Conservation (phyloP, 371 early-diverging fungal species). For the Mucor velutinosus region DNA sequence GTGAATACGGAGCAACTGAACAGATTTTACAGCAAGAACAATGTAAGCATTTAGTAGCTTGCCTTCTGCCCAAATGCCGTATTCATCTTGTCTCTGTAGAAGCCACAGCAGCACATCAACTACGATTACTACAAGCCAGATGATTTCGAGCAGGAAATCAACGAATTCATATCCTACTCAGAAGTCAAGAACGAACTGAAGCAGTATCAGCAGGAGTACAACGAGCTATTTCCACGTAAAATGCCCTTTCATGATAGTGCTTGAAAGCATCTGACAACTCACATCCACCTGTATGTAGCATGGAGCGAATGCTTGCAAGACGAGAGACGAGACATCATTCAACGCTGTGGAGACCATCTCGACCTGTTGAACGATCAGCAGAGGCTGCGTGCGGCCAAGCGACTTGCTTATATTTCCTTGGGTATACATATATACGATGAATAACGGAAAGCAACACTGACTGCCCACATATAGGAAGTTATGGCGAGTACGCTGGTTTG, state of each 20-base stretch:
- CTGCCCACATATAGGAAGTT: conserved; percentile 22
- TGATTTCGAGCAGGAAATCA: conserved; percentile 55
- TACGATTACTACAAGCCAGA: conserved; percentile 67
- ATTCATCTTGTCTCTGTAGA: background rate
- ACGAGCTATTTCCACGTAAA: conserved; percentile 8
- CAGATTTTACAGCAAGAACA: background rate
- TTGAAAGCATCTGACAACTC: background rate
- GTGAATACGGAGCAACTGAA: conserved; percentile 5
- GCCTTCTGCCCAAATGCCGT: background rate
- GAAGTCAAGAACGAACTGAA: conserved; percentile 39
- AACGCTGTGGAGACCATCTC: conserved; percentile 53
- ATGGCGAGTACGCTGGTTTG: conserved; percentile 8
- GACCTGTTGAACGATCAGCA: conserved; percentile 49
- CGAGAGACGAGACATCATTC: conserved; percentile 38
- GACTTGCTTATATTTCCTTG: conserved; percentile 63
- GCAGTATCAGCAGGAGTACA: conserved; percentile 27
- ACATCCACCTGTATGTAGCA: background rate
- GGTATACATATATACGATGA: conserved; percentile 38
- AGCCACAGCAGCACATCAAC: conserved; percentile 15
- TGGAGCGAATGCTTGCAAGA: conserved; percentile 13
- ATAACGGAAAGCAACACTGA: background rate
- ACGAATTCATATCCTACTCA: conserved; percentile 71
- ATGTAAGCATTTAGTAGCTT: background rate
- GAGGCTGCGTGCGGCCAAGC: conserved; percentile 50
- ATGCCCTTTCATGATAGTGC: background rate